Conservation (phyloP, 805 yeast species). For the Saccharomyces mikatae region DNA sequence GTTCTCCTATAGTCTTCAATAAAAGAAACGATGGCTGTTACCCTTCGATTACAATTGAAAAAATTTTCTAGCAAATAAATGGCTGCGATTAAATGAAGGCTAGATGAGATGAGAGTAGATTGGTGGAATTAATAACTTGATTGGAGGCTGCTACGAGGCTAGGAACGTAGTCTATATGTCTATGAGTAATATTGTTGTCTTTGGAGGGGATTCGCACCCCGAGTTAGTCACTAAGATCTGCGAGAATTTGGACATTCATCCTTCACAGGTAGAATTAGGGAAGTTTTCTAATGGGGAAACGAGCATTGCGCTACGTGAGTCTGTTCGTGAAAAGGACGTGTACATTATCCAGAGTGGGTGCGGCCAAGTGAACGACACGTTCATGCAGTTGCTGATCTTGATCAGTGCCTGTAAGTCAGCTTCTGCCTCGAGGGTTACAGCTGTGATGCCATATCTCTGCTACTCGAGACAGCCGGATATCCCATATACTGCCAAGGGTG, state of each 20-base stretch:
- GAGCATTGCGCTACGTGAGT: constrained; percentile 72
- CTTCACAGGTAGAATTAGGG: constrained; percentile 56
- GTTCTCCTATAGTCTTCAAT: background rate
- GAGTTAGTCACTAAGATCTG: constrained; percentile 68
- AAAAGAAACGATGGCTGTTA: background rate
- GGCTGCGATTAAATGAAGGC: background rate
- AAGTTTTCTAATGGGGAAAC: constrained; percentile 91
- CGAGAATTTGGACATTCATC: constrained; percentile 62
- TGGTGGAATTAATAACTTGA: background rate
- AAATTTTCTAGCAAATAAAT: background rate
- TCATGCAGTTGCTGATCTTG: constrained; percentile 73
- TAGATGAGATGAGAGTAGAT: background rate
- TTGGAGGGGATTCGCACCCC: constrained; percentile 90
- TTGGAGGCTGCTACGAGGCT: background rate
- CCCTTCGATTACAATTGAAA: background rate
- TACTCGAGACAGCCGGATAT: constrained; percentile 94
- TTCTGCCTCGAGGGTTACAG: constrained; percentile 80
- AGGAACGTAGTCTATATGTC: background rate
- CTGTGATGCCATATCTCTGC: constrained; percentile 88
- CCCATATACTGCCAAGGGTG: constrained; percentile 71
- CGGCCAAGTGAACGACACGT: constrained; percentile 80
- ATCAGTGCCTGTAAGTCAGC: constrained; percentile 92
- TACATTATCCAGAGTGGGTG: constrained; percentile 81
- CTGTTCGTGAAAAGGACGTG: constrained; percentile 94
- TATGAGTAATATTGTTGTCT: constrained; percentile 48